These are phyloP conservation scores for Colletotrichum truncatum DNA, from an alignment of 2,329 filamentous ascomycete genomes.

Conservation along the genomic window DNA sequence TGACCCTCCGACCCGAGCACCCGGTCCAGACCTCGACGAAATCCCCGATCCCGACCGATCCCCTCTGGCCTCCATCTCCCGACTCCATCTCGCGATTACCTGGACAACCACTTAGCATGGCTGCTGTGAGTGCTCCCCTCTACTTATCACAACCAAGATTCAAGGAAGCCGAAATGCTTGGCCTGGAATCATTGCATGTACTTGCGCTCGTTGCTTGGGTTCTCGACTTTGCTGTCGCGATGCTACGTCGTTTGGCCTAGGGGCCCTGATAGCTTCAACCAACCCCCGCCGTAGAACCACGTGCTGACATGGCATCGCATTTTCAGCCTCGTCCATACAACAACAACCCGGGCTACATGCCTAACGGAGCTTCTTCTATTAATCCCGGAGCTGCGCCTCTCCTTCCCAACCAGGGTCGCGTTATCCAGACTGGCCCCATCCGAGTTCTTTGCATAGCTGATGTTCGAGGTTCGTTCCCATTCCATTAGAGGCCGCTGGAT, in stretches of 20 bases:
- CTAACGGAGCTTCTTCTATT: constrained; percentile 67
- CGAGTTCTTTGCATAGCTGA: constrained; percentile 77
- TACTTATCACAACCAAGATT: neutral
- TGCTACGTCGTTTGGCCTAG: neutral
- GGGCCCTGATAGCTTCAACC: constrained; percentile 17
- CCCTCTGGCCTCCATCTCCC: constrained; percentile 12
- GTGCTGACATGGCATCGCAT: constrained; percentile 23
- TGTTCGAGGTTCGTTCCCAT: constrained; percentile 67
- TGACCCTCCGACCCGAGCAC: constrained; percentile 24
- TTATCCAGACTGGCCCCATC: constrained; percentile 72
- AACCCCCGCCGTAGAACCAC: constrained; percentile 10
- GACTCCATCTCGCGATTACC: constrained; percentile 26
- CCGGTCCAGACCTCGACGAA: constrained; percentile 18
- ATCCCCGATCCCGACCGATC: constrained; percentile 21
- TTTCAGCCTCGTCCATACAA: constrained; percentile 54
- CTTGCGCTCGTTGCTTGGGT: neutral
- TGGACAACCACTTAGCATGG: constrained; percentile 31
- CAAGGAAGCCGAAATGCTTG: neutral
- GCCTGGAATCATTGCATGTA: too few relatives aligned
- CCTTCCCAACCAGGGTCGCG: constrained; percentile 72
- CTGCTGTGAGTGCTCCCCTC: constrained; percentile 30
- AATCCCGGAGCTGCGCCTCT: constrained; percentile 71
- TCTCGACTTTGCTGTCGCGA: neutral
- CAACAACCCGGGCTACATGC: constrained; percentile 66
- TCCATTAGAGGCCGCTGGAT: constrained; percentile 10